Evolutionary conservation across 2,329 filamentous ascomycete species (phyloP).

Genomic region (Teratosphaeria nubilosa): DNA sequence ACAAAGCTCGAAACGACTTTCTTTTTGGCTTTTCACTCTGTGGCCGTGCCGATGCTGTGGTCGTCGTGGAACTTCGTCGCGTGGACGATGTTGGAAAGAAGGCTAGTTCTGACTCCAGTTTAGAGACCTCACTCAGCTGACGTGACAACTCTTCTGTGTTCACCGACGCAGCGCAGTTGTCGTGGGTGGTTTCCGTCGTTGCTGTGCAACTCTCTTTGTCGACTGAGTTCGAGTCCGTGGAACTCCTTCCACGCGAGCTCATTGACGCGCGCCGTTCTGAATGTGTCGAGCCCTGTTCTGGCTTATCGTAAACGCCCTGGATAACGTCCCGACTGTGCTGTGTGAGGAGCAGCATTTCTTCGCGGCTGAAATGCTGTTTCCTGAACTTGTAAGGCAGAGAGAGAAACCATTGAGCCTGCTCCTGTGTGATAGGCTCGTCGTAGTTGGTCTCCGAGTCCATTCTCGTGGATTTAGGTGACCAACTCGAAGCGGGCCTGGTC

Average conservation of each 20-base stretch:
- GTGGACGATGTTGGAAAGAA: slow-evolving; percentile 5
- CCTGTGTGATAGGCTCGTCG: slow-evolving; percentile 15
- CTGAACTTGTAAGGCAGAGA: slow-evolving; percentile 63
- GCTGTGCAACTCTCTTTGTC: neutral
- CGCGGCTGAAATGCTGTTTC: slow-evolving; percentile 57
- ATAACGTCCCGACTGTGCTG: slow-evolving; percentile 38
- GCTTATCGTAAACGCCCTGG: neutral
- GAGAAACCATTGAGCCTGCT: slow-evolving; percentile 47
- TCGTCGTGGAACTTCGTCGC: neutral
- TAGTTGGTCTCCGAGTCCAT: neutral
- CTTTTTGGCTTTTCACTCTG: slow-evolving; percentile 2
- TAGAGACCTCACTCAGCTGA: neutral
- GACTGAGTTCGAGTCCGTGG: neutral
- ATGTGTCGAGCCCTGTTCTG: slow-evolving; percentile 1
- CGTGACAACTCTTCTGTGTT: neutral
- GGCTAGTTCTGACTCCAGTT: slow-evolving; percentile 4
- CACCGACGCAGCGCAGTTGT: neutral
- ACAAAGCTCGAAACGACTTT: slow-evolving; percentile 13
- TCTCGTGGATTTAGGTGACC: neutral
- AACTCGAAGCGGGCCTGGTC: slow-evolving; percentile 4
- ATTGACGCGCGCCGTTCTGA: neutral
- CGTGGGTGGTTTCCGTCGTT: neutral
- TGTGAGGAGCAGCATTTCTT: slow-evolving; percentile 57
- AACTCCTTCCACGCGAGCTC: neutral
- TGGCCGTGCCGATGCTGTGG: neutral